Evolutionary conservation across 371 early-diverging fungal species (phyloP), one percentile per base, ranked within the genome.

Genomic region (Mortierella sp.): DNA sequence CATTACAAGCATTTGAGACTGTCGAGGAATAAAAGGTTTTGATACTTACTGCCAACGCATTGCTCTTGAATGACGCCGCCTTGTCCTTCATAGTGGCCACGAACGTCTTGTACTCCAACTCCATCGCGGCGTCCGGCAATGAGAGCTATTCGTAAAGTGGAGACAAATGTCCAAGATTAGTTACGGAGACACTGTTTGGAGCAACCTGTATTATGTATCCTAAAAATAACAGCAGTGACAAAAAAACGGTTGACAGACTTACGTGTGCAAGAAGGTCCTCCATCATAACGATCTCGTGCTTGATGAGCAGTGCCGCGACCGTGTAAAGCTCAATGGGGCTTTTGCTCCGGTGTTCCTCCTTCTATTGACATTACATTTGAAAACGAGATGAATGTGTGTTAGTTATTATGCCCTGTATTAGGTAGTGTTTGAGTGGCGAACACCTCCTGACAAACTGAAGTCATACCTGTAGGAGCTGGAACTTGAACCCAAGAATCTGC

Each of bases 401-500:
- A n/a, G n/a, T n/a, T n/a, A n/a, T n/a, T n/a, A n/a, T n/a, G n/a
- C n/a, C n/a, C n/a, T n/a, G n/a, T n/a, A 50, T 50, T 9, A 19
- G 1, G 44, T 22, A n/a, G 39, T 31, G 26, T 26, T 24, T 43
- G 19, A 9, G 16, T 22, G 34, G 9, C 61, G 22, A 5, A 22
- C 37, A 34, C 34, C 16, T 16, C 22, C 7, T 1, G 34, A n/a
- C 7, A 8, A 19, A 22, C 22, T 22, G 58, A 7, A 29, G 24
- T 70, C 69, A 77, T 80, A 81, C 82, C 68, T 92, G 91, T 76
- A 94, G 93, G 73, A 90, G 91, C 55, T 89, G 87, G 61, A 95
- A 93, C 83, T 95, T 94, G 90, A 96, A 96, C 4, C 96, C 97
- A n/a, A 97, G 86, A n/a, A 97, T 79, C 71, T 96, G 95, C 0